Conservation (phyloP, 2,329 filamentous ascomycete species). For the Aspergillaceae sp. region DNA sequence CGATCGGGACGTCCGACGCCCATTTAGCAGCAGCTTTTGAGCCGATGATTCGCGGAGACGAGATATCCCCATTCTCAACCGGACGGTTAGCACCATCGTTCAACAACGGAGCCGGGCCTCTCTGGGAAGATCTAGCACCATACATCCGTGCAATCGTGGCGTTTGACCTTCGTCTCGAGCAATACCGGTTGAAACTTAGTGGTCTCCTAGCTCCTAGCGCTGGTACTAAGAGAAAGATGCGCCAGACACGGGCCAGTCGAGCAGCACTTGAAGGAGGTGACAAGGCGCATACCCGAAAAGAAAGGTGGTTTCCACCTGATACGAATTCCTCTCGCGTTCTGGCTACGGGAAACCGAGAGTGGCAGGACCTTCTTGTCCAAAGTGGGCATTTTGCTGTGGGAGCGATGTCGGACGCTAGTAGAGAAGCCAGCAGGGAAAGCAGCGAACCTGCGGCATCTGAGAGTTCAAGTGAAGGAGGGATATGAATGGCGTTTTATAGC, state of each 20-base stretch:
- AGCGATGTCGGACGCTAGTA: constrained; percentile 1
- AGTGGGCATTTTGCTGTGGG: constrained; percentile 24
- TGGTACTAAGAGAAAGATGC: constrained; percentile 46
- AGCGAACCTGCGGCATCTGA: constrained; percentile 10
- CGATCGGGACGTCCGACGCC: constrained; percentile 21
- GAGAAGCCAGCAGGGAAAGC: constrained; percentile 9
- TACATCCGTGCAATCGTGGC: constrained; percentile 80
- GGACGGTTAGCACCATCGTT: constrained; percentile 56
- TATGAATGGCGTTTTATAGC: background rate
- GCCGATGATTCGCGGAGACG: constrained; percentile 38
- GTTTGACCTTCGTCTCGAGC: constrained; percentile 63
- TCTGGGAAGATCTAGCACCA: constrained; percentile 73
- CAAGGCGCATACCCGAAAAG: constrained; percentile 57
- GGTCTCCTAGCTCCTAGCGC: constrained; percentile 55
- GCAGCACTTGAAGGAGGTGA: constrained; percentile 69
- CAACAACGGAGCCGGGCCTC: constrained; percentile 58
- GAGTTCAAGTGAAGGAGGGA: constrained; percentile 10
- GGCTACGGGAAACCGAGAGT: constrained; percentile 48
- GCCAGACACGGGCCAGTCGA: constrained; percentile 65
- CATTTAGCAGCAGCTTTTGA: constrained; percentile 45
- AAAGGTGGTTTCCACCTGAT: constrained; percentile 60
- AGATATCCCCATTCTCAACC: constrained; percentile 22
- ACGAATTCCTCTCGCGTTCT: constrained; percentile 56
- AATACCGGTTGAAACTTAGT: constrained; percentile 55
- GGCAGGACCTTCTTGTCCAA: constrained; percentile 30